These are phyloP conservation scores for Thermothelomyces thermophilus DNA, from an alignment of 2,329 filamentous ascomycete species.

Conservation along the genomic window DNA sequence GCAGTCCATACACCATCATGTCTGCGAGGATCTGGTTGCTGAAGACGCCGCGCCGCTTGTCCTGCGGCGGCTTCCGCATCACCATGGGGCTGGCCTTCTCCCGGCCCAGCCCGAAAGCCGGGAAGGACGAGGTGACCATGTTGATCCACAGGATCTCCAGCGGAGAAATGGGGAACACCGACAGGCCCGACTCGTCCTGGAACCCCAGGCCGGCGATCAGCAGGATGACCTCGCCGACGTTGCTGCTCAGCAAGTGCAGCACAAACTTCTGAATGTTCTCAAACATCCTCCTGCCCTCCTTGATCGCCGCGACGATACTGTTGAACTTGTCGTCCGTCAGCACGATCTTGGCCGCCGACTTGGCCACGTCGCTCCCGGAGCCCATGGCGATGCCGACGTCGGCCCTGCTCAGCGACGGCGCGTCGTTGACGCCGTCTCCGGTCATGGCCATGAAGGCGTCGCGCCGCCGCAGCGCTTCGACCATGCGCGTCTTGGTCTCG, in stretches of 20 bases:
- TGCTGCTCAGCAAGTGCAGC: slow-evolving; percentile 70
- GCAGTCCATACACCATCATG: slow-evolving; percentile 71
- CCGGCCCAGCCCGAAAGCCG: slow-evolving; percentile 80
- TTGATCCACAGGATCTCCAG: slow-evolving; percentile 92
- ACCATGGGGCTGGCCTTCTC: slow-evolving; percentile 70
- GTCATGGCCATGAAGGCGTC: slow-evolving; percentile 78
- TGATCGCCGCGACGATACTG: slow-evolving; percentile 74
- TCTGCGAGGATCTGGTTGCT: slow-evolving; percentile 71
- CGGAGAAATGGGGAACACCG: slow-evolving; percentile 79
- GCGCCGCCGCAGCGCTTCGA: slow-evolving; percentile 75
- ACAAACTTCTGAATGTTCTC: slow-evolving; percentile 89
- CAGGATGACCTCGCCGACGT: slow-evolving; percentile 77
- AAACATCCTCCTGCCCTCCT: slow-evolving; percentile 77
- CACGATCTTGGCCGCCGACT: slow-evolving; percentile 75
- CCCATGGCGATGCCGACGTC: slow-evolving; percentile 91
- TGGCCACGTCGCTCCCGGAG: slow-evolving; percentile 79
- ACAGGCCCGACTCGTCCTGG: slow-evolving; percentile 63
- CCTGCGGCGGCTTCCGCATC: slow-evolving; percentile 72
- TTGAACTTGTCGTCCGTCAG: slow-evolving; percentile 86
- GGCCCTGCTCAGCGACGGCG: slow-evolving; percentile 69
- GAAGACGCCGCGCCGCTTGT: slow-evolving; percentile 63
- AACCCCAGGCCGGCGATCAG: slow-evolving; percentile 77
- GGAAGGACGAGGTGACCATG: slow-evolving; percentile 82
- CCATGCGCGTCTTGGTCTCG: slow-evolving; percentile 85
- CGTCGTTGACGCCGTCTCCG: slow-evolving; percentile 82